Evolutionary conservation across 495 filamentous ascomycete species (phyloP), one percentile per base, ranked within the genome.

Genomic region (Evansstolkia leycettana): DNA sequence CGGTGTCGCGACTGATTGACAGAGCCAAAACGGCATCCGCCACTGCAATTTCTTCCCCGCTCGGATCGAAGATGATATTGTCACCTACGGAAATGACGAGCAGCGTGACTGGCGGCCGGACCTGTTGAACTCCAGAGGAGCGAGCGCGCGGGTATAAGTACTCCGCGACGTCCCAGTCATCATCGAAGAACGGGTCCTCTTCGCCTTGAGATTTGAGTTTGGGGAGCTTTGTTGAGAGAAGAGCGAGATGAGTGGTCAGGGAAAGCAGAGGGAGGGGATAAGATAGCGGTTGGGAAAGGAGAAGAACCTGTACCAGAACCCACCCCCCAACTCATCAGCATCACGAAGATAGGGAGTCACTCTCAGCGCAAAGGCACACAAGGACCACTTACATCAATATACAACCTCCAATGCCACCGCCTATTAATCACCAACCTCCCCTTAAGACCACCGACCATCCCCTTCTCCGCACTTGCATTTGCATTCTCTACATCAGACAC

Each of bases 141-240:
- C 40, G 41, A 28, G 52, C 37, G 25, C 70, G 64, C 1, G 82
- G 75, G 62, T 88, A 99, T 14, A 99, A 66, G 33, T 77, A 74
- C 26, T 74, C 56, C 2, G 86, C 73, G 23, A 77, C 82, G 24
- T 77, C 82, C 92, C 92, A 99, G 59, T 99, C 90, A 62, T 99
- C 92, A 65, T 94, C 80, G 65, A 99, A 96, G 47, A 94, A 76
- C 1, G 92, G 92, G 48, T 99, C 92, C 61, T 99, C 90, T 52
- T 93, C 87, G 36, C 69, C 68, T 48, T 86, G 76, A 15, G 84
- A 92, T 51, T 83, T 82, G 15, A 92, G 64, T 19, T 77, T 72
- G 12, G 90, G 90, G 2, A 96, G 73, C 37, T 81, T 79, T 5
- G 89, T 84, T 27, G 80, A 75, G 32, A 94, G 77, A 18, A 99